Percentiles rank a stretch among this genome's conserved stretches.
Evolutionary conservation across 371 early-diverging fungal genomes (phyloP).

Genomic region (Rhizopus arrhizus): DNA sequence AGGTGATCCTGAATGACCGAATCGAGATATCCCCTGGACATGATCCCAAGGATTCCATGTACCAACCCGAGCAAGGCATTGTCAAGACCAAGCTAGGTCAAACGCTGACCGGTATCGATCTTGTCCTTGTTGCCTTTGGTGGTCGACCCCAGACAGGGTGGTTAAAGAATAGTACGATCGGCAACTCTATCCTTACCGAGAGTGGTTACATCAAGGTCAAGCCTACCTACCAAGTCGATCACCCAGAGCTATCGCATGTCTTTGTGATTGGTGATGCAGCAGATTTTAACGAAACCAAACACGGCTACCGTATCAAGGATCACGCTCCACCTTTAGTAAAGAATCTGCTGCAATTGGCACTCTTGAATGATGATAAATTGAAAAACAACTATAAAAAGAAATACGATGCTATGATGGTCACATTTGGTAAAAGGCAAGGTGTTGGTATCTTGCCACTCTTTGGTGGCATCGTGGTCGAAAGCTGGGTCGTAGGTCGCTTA

Average conservation of each 20-base stretch:
- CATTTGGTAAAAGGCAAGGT: conserved; percentile 36
- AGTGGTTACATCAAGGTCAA: conserved; percentile 45
- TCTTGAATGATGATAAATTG: conserved; percentile 10
- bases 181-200: conserved; percentile 13
- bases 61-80: conserved; percentile 4
- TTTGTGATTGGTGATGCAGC: conserved; percentile 66
- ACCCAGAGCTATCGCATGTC: conserved; percentile 39
- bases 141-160: conserved; percentile 32
- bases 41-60: conserved; percentile 14
- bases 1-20: conserved; percentile 52
- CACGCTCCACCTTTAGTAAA: conserved; percentile 39
- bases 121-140: conserved; percentile 57
- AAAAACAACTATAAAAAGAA: conserved; percentile 27
- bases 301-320: conserved; percentile 52
- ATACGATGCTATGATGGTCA: conserved; percentile 32
- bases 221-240: conserved; percentile 59
- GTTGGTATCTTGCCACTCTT: conserved; percentile 13
- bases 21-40: conserved; percentile 20
- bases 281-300: conserved; percentile 52
- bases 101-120: conserved; percentile 42
- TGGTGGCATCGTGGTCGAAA: conserved; percentile 17
- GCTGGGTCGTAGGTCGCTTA: background rate
- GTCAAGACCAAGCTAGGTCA: conserved; percentile 38
- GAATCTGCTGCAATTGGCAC: conserved; percentile 23
- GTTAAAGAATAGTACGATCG: conserved; percentile 20